phyloP scores from a whole-genome alignment of 352 stramenopile species.

The Pythium periplocum region DNA sequence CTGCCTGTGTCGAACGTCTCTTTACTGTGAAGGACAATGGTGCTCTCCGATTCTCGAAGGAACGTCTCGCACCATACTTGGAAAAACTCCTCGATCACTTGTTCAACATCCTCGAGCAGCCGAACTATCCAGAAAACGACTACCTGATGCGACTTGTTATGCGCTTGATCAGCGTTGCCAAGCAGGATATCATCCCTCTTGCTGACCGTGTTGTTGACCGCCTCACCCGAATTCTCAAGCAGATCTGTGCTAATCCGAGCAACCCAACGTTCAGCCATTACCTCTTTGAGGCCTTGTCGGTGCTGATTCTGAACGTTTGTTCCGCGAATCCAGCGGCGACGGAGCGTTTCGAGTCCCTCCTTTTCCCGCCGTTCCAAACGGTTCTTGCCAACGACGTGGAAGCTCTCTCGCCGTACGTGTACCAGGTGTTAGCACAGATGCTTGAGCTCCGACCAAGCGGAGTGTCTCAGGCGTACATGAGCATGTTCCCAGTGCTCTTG shows the following conservation, averaged over 20 bases:
- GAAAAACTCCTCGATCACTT: conserved; percentile 92
- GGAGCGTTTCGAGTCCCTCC: conserved; percentile 91
- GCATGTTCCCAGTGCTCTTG: conserved; percentile 93
- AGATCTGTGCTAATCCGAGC: conserved; percentile 96
- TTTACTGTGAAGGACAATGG: conserved; percentile 92
- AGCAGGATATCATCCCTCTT: conserved; percentile 91
- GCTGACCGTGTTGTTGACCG: conserved; percentile 94
- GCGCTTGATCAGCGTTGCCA: conserved; percentile 90
- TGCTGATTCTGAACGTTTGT: conserved; percentile 93
- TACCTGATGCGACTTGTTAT: conserved; percentile 99
- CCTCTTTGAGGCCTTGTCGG: conserved; percentile 98
- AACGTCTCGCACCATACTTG: conserved; percentile 89
- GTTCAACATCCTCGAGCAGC: conserved; percentile 94
- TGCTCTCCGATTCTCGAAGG: conserved; percentile 70
- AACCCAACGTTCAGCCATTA: conserved; percentile 99
- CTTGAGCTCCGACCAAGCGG: conserved; percentile 91
- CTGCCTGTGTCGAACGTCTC: conserved; percentile 93
- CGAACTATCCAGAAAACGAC: conserved; percentile 95
- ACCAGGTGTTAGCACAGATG: conserved; percentile 98
- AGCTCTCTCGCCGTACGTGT: conserved; percentile 95
- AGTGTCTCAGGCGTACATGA: conserved; percentile 91
- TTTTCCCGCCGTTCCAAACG: conserved; percentile 97
- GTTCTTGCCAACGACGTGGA: conserved; percentile 97
- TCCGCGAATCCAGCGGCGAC: conserved; percentile 70
- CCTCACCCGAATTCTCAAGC: conserved; percentile 89